Conservation (phyloP, 192 early-diverging fungal species). For the Gonapodya prolifera region DNA sequence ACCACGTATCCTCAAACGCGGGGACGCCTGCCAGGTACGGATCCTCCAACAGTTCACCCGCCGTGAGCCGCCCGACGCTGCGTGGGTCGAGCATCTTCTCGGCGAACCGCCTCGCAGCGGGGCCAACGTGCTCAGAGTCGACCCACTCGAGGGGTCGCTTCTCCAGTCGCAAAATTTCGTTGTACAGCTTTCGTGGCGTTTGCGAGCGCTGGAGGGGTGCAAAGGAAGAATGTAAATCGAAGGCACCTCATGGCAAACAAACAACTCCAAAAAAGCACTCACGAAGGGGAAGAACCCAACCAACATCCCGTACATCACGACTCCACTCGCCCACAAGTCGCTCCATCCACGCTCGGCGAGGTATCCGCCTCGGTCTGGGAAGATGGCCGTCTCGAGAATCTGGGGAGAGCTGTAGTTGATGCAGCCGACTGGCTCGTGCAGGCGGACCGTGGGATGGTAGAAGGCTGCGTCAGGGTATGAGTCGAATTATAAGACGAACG, state of each 20-base stretch:
- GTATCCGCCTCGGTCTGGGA: background rate
- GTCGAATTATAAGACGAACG: too few relatives aligned
- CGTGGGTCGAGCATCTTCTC: background rate
- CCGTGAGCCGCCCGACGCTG: background rate
- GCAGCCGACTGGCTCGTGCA: slow-evolving; percentile 5
- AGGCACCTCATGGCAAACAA: too few relatives aligned
- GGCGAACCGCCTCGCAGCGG: background rate
- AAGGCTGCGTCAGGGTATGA: too few relatives aligned
- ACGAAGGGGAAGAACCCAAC: slow-evolving; percentile 2
- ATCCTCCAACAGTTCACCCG: background rate
- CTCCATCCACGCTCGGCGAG: background rate
- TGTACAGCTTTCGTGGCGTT: background rate
- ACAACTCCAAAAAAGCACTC: too few relatives aligned
- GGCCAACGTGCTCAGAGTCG: background rate
- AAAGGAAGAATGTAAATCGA: too few relatives aligned
- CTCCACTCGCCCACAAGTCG: background rate
- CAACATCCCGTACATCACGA: background rate
- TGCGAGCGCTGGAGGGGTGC: background rate
- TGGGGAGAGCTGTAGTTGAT: background rate
- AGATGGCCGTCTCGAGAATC: background rate
- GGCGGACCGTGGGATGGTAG: background rate
- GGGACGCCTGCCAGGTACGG: background rate
- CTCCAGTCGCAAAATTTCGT: background rate
- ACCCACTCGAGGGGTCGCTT: background rate
- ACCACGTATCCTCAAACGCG: background rate